These are phyloP conservation scores for Capronia epimyces DNA, from an alignment of 2,329 filamentous ascomycete species.

Conservation along the genomic window DNA sequence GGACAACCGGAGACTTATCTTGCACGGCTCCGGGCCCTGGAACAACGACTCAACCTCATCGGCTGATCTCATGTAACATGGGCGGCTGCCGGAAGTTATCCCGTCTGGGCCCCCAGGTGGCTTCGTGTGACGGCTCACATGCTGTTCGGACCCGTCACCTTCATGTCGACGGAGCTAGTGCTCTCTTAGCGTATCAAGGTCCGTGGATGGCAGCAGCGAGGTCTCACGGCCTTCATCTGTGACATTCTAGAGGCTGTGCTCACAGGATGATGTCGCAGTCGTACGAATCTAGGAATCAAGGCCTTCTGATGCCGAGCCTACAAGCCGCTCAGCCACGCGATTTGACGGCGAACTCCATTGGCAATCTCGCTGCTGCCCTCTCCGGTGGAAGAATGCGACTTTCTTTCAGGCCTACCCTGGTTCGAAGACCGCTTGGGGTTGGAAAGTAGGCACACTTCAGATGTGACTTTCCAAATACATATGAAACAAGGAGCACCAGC, in stretches of 20 bases:
- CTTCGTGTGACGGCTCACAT: background rate
- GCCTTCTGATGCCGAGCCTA: background rate
- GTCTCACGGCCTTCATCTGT: background rate
- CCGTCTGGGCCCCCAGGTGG: constrained; percentile 1
- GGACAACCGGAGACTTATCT: background rate
- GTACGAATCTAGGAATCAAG: background rate
- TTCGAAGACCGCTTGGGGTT: background rate
- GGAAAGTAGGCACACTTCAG: background rate
- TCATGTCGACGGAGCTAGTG: background rate
- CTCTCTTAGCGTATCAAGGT: background rate
- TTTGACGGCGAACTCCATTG: background rate
- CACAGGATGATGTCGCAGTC: background rate
- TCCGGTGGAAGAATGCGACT: background rate
- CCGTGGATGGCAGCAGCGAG: background rate
- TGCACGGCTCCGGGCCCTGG: background rate
- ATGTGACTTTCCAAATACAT: background rate
- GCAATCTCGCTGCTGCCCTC: background rate
- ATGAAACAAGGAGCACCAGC: background rate
- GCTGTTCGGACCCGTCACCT: background rate
- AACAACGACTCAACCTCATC: background rate
- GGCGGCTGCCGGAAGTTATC: constrained; percentile 1
- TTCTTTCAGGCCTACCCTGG: background rate
- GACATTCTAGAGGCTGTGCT: background rate
- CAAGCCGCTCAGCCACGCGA: background rate
- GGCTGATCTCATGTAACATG: background rate